Evolutionary conservation across 441 rosid species (phyloP), one percentile per base, ranked within the genome.

Genomic region (Manihot esculenta): DNA sequence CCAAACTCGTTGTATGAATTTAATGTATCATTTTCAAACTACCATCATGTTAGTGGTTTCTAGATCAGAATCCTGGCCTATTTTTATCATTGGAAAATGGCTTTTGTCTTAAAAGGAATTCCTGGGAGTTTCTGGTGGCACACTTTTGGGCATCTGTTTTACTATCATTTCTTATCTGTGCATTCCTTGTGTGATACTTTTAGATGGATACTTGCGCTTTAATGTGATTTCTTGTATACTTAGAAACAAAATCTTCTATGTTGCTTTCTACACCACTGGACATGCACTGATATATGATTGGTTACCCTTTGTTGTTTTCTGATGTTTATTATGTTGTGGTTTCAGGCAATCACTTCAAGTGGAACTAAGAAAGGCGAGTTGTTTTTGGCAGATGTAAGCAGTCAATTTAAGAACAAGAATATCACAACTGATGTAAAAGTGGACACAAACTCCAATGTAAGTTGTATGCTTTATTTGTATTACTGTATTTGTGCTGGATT

Each of bases 281-380:
- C 47, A 44, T 59, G 48, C 47, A 15, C 42, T 5, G 10, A 26
- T 55, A 42, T 20, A 30, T 38, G 54, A 1, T 17, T 15, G 49
- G 8, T 18, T 23, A 9, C 10, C 3, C 54, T 47, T 2, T 45
- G 62, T 26, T n/a, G 56, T 1, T 21, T 70, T 56, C 50, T 58
- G 44, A 47, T 77, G 41, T 49, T 49, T 10, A 54, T 21, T 71
- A 64, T 15, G 23, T 68, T 71, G 60, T 1, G 53, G 11, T 79
- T 64, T 58, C 86, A 92, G 99, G 92, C 94, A 0, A 83, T 95
- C 77, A 93, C 98, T 44, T 82, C 97, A 7, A 80, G 71, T 9
- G 99, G 95, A 67, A 74, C 78, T 56, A 95, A 84, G 88, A 93
- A 93, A 77, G 98, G 96, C 64, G 89, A 86, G 33, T 45, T 81